These are phyloP conservation scores for Letharia lupina DNA, from an alignment of 495 filamentous ascomycete species.

Conservation along the genomic window DNA sequence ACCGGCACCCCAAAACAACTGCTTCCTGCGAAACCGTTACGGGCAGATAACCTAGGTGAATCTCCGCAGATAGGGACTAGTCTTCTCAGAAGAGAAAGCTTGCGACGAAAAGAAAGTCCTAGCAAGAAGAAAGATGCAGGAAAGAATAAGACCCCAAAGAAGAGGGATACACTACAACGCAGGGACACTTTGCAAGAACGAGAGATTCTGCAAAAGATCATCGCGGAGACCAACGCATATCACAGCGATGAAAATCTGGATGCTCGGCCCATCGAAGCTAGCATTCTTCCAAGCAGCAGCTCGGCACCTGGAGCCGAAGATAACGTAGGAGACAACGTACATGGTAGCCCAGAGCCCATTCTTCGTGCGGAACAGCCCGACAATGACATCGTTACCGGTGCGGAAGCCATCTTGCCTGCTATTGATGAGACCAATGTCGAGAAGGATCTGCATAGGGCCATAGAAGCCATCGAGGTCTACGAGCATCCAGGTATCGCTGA, in stretches of 20 bases:
- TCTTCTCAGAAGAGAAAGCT: slow-evolving; percentile 20
- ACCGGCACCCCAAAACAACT: neutral
- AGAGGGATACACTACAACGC: slow-evolving; percentile 20
- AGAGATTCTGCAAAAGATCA: slow-evolving; percentile 21
- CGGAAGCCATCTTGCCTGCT: neutral
- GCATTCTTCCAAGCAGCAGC: neutral
- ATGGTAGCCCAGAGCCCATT: neutral
- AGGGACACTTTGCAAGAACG: slow-evolving; percentile 23
- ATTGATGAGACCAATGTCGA: neutral
- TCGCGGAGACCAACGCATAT: slow-evolving; percentile 12
- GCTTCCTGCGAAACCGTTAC: neutral
- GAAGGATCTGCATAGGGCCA: slow-evolving; percentile 16
- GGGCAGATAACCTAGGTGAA: slow-evolving; percentile 1
- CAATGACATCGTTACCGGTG: too few relatives aligned
- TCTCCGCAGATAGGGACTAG: slow-evolving; percentile 24
- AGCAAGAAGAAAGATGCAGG: slow-evolving; percentile 9
- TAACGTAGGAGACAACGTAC: neutral
- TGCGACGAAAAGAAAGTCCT: slow-evolving; percentile 19
- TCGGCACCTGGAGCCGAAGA: slow-evolving; percentile 1
- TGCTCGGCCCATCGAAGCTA: neutral
- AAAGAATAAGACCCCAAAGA: slow-evolving; percentile 16
- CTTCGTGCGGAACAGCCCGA: neutral
- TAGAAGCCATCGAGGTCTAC: slow-evolving; percentile 17
- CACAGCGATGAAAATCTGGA: slow-evolving; percentile 8
- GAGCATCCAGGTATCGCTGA: slow-evolving; percentile 5